Evolutionary conservation across 2,329 filamentous ascomycete genomes (phyloP), one percentile per base, ranked within the genome.

Genomic region (Fusarium pseudocircinatum): DNA sequence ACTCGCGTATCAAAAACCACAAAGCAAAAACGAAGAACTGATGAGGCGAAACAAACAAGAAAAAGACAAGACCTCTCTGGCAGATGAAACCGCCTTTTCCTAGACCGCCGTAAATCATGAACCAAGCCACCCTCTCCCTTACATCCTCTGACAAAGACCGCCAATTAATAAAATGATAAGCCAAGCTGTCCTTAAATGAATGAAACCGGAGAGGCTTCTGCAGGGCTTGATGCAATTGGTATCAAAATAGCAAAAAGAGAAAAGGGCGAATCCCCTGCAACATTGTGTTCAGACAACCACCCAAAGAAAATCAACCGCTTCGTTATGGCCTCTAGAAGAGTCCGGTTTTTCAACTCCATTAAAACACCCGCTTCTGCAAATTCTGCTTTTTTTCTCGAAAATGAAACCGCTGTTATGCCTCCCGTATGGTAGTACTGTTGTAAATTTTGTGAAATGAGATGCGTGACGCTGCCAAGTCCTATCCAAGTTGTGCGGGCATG

Each of bases 201-300:
- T 37, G 56, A 59, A 52, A 30, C 42, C 15, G 22, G 50, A 63
- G n/a, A 60, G 50, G 56, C 49, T 39, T 47, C 24, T 40, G 59
- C 57, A 39, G 46, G 22, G 63, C 58, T 59, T 26, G 39, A 67
- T 56, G 69, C 65, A 50, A 63, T 75, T 72, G 70, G 72, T 75
- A 76, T 76, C 74, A 77, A 72, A 57, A 53, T 43, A 60, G 54
- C 58, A 47, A 47, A 64, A 61, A 36, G 49, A 58, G 39, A 60
- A 65, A 52, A 72, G 64, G 67, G 58, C 56, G 60, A 72, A 53
- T 57, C 73, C 70, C 64, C 54, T 68, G 75, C 67, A 61, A 49
- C 65, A 71, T 30, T 62, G 62, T 73, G 54, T 69, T 78, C 70
- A 77, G 60, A 77, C 67, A 78, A 62, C 75, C 75, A 63, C 67